phyloP scores from a whole-genome alignment of 352 stramenopile species.

The Phytophthora fragariae region DNA sequence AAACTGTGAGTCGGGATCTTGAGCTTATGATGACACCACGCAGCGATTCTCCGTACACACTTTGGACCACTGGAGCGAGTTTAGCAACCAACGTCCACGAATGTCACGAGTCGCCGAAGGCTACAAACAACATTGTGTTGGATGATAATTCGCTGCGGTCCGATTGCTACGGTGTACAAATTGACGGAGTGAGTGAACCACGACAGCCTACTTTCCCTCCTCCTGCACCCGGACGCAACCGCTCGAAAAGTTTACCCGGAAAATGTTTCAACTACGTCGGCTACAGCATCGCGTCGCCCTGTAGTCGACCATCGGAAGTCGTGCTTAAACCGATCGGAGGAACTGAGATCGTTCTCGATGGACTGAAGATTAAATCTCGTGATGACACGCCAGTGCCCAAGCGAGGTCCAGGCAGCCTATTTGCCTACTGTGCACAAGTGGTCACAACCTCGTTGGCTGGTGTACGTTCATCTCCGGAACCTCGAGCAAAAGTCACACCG shows the following conservation, averaged over 20 bases:
- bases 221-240: slow-evolving; percentile 24
- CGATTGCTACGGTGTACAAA: slow-evolving; percentile 6
- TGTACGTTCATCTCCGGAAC: slow-evolving; percentile 20
- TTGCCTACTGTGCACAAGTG: slow-evolving; percentile 58
- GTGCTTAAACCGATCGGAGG: slow-evolving; percentile 9
- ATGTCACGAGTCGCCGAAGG: slow-evolving; percentile 13
- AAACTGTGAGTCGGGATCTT: slow-evolving; percentile 13
- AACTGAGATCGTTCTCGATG: slow-evolving; percentile 20
- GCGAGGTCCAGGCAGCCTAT: slow-evolving; percentile 33
- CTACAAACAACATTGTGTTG: slow-evolving; percentile 6
- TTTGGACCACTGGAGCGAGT: slow-evolving; percentile 19
- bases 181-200: slow-evolving; percentile 8
- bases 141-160: background rate
- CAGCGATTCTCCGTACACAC: slow-evolving; percentile 18
- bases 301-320: slow-evolving; percentile 4
- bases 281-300: slow-evolving; percentile 14
- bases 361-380: background rate
- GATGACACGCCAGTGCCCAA: slow-evolving; percentile 27
- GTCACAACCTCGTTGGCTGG: slow-evolving; percentile 38
- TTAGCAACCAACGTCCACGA: slow-evolving; percentile 19
- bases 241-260: slow-evolving; percentile 16
- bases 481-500: slow-evolving; percentile 44
- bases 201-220: slow-evolving; percentile 13
- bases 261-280: slow-evolving; percentile 31
- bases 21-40: slow-evolving; percentile 25